These are phyloP conservation scores for Diplodia seriata DNA, from an alignment of 2,329 filamentous ascomycete genomes.

Conservation along the genomic window DNA sequence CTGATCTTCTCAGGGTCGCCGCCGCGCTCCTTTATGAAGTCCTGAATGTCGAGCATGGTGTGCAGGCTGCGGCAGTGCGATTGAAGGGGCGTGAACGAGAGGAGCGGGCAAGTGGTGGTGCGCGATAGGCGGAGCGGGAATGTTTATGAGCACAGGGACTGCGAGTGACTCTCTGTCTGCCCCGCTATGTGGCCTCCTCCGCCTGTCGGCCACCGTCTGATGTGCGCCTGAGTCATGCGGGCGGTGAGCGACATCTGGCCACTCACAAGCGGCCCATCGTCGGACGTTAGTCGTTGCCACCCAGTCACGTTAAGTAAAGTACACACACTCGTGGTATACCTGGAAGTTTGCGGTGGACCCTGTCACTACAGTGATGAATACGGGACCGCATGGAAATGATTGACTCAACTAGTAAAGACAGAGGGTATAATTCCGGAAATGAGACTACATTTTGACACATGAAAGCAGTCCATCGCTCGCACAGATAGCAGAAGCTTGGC, in stretches of 20 bases:
- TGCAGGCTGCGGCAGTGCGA: neutral
- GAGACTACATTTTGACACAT: neutral
- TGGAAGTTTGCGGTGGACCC: no score
- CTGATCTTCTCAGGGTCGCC: constrained; percentile 91
- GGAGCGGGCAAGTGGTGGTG: constrained; percentile 2
- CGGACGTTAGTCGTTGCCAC: constrained; percentile 8
- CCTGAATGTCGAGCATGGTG: constrained; percentile 55
- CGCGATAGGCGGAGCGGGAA: constrained; percentile 19
- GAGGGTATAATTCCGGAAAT: neutral
- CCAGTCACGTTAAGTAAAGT: neutral
- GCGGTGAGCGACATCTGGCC: constrained; percentile 27
- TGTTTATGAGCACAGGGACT: constrained; percentile 23
- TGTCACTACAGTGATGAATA: neutral
- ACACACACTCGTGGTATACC: neutral
- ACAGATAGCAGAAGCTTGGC: neutral
- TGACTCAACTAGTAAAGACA: neutral
- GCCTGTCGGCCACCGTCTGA: neutral
- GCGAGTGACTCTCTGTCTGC: constrained; percentile 21
- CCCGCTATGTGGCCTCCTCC: constrained; percentile 31
- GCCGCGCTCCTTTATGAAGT: constrained; percentile 75
- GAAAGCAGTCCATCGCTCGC: neutral
- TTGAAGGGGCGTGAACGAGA: constrained; percentile 1
- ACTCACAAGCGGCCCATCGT: neutral
- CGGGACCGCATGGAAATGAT: neutral
- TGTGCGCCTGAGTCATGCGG: constrained; percentile 28